Percentiles rank a stretch among this genome's conserved stretches.
Evolutionary conservation across 305 asterid genomes (phyloP).

Genomic region (Solanum chacoense): DNA sequence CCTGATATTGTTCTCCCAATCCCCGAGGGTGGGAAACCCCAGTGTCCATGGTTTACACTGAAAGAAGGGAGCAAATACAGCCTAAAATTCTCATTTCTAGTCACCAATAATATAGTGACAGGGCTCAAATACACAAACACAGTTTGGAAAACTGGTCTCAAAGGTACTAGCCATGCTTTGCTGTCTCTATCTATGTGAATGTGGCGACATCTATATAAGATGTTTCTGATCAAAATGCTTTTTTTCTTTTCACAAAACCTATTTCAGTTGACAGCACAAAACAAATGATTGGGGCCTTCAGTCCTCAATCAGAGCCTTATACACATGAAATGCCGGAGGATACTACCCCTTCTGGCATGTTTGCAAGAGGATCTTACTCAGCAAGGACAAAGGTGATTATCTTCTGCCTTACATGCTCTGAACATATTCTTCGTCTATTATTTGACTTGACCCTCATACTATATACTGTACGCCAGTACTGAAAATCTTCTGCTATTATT

Average conservation of each 20-base stretch:
- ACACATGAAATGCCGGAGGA: conserved; percentile 75
- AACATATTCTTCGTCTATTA: background rate
- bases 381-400: conserved; percentile 62
- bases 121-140: conserved; percentile 47
- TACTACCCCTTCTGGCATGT: conserved; percentile 67
- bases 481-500: background rate
- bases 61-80: conserved; percentile 45
- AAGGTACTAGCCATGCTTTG: conserved; percentile 14
- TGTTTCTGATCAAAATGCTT: background rate
- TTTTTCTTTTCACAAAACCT: background rate
- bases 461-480: background rate
- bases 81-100: conserved; percentile 30
- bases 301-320: conserved; percentile 69
- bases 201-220: background rate
- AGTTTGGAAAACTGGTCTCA: conserved; percentile 49
- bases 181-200: background rate
- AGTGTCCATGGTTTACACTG: conserved; percentile 44
- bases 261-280: conserved; percentile 54
- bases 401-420: background rate
- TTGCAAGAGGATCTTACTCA: conserved; percentile 76
- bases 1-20: conserved; percentile 33
- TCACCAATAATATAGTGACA: conserved; percentile 39
- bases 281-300: conserved; percentile 79
- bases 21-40: conserved; percentile 37
- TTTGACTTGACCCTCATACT: background rate